Evolutionary conservation across 1,284 basidiomycete species (phyloP).

Genomic region (Irpex sp.): DNA sequence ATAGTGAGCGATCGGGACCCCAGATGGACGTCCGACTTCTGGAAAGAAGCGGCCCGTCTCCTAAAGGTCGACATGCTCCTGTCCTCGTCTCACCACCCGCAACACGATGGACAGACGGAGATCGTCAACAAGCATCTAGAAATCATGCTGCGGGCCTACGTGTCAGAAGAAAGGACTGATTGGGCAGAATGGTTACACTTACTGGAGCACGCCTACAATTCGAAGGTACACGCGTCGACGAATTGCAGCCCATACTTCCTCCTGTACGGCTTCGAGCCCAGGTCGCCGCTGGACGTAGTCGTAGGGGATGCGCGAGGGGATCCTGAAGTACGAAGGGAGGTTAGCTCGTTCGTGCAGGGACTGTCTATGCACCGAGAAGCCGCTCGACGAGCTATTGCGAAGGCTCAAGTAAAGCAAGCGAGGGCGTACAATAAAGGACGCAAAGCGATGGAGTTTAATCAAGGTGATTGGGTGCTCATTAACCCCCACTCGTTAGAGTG

Average conservation of each 20-base stretch:
- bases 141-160: background rate
- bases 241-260: background rate
- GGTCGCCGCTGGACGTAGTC: background rate
- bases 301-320: background rate
- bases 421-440: constrained; percentile 10
- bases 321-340: background rate
- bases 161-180: background rate
- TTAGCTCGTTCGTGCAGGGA: background rate
- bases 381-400: constrained; percentile 15
- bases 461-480: constrained; percentile 26
- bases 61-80: constrained; percentile 19
- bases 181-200: background rate
- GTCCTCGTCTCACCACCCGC: constrained; percentile 24
- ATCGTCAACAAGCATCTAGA: constrained; percentile 14
- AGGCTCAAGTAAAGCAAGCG: constrained; percentile 14
- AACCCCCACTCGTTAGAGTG: constrained; percentile 29
- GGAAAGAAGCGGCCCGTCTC: constrained; percentile 17
- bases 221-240: background rate
- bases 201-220: background rate
- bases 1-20: constrained; percentile 28
- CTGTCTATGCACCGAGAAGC: constrained; percentile 10
- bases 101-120: constrained; percentile 20
- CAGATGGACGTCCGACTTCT: constrained; percentile 24
- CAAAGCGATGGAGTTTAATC: constrained; percentile 13
- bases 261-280: background rate